Evolutionary conservation across 345 rosid genomes (phyloP).

Genomic region (Ceriops zippeliana): DNA sequence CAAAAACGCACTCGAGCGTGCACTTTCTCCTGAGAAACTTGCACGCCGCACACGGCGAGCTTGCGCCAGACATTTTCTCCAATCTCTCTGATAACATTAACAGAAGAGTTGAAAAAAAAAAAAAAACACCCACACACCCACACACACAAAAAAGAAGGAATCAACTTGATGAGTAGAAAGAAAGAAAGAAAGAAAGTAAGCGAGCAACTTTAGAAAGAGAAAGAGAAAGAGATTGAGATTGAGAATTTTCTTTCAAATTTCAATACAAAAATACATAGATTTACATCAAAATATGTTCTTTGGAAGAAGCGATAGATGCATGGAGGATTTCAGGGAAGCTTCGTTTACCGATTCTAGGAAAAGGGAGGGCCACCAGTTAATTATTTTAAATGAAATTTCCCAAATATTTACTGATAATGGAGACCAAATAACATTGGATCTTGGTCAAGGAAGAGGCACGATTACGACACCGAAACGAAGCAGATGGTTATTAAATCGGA

Average conservation of each 20-base stretch:
- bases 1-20: conserved; percentile 5
- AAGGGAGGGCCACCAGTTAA: not conserved
- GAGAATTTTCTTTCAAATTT: not conserved
- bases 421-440: not conserved
- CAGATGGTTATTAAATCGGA: not conserved
- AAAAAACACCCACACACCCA: not conserved
- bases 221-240: no score
- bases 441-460: not conserved
- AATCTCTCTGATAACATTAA: not conserved
- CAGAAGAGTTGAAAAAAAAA: not conserved
- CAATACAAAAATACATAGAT: not conserved
- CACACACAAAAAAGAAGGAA: not conserved
- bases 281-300: not conserved
- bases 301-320: not conserved
- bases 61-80: not conserved
- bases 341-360: not conserved
- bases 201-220: not conserved
- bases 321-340: not conserved
- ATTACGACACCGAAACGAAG: not conserved
- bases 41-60: conserved; percentile 5
- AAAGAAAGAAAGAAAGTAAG: not conserved
- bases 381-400: not conserved
- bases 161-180: not conserved
- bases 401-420: not conserved
- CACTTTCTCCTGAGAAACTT: conserved; percentile 5